A percentile compares a stretch with the other conserved stretches of the same genome.
phyloP scores from a whole-genome alignment of 2,329 filamentous ascomycete species.

The Aspergillus hortae region DNA sequence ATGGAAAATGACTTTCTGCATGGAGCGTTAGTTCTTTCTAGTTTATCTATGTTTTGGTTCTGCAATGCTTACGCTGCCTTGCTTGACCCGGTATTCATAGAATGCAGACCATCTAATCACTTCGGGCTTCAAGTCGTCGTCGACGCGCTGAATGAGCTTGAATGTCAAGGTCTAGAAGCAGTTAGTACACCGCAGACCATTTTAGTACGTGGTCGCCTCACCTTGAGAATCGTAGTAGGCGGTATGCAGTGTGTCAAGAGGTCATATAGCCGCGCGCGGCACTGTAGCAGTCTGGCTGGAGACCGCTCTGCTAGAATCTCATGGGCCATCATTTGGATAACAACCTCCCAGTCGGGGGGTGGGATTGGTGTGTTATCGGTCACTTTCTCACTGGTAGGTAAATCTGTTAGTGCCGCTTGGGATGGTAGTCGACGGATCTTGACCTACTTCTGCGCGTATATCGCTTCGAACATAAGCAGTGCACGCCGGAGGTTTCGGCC shows the following conservation, averaged over 20 bases:
- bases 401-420: neutral
- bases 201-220: slow-evolving; percentile 20
- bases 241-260: slow-evolving; percentile 96
- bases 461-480: slow-evolving; percentile 92
- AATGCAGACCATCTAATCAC: slow-evolving; percentile 96
- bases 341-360: slow-evolving; percentile 92
- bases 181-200: slow-evolving; percentile 3
- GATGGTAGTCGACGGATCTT: neutral
- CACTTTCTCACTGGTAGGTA: slow-evolving; percentile 71
- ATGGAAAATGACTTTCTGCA: slow-evolving; percentile 89
- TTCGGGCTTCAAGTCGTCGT: slow-evolving; percentile 85
- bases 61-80: slow-evolving; percentile 58
- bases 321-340: slow-evolving; percentile 83
- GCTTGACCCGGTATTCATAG: slow-evolving; percentile 91
- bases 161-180: slow-evolving; percentile 70
- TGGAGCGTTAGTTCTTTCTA: slow-evolving; percentile 4
- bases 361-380: slow-evolving; percentile 85
- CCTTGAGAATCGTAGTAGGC: slow-evolving; percentile 85
- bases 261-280: slow-evolving; percentile 93
- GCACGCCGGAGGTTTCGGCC: slow-evolving; percentile 86
- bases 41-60: neutral
- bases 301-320: slow-evolving; percentile 92
- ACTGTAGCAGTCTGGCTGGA: slow-evolving; percentile 81
- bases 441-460: slow-evolving; percentile 91
- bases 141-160: slow-evolving; percentile 81